Evolutionary conservation across 805 yeast genomes (phyloP), one percentile per base, ranked within the genome.

Genomic region (Candida vaughaniae): DNA sequence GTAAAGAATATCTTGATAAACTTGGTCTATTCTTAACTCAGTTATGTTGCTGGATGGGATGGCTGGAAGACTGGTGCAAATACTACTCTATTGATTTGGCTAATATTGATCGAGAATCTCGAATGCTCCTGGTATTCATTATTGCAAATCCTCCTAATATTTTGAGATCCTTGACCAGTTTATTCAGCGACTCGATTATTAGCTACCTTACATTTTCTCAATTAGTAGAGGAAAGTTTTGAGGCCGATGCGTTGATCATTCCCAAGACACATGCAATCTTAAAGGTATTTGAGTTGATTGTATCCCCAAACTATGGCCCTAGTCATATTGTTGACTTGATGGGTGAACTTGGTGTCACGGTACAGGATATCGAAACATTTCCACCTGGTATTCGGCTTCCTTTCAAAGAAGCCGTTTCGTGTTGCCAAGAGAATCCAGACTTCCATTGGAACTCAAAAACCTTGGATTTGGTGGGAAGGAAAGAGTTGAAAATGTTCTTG

Each of bases 361-460:
- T 63, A 14, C 56, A 62, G 3, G 78, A 73, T 32, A 56, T 88
- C 5, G 85, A 84, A 27, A 74, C 88, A 0, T 84, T 72, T 47
- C 96, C 96, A 0, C 59, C 78, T 2, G 95, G 95, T 0, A 66
- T 89, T 1, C 60, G 73, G 22, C 57, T 84, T 4, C 87, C 95
- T 0, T 57, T 90, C 32, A 77, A 76, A 43, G 88, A 80, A 41
- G 73, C 80, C 1, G 58, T 84, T 12, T 66, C 71, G 48, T 52
- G 55, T 33, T 72, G 80, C 50, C 86, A 75, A 58, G 75, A 69
- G 36, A 66, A 60, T 17, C 70, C 79, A 1, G 73, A 73, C 1
- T 69, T 69, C 23, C 74, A 64, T 25, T 76, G 72, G 77, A 70
- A 59, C 35, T 52, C 36, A 20, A 62, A 59, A 14, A 73, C 75